These are phyloP conservation scores for Apiotrichum veenhuisii DNA, from an alignment of 1,284 basidiomycete species.

Conservation along the genomic window DNA sequence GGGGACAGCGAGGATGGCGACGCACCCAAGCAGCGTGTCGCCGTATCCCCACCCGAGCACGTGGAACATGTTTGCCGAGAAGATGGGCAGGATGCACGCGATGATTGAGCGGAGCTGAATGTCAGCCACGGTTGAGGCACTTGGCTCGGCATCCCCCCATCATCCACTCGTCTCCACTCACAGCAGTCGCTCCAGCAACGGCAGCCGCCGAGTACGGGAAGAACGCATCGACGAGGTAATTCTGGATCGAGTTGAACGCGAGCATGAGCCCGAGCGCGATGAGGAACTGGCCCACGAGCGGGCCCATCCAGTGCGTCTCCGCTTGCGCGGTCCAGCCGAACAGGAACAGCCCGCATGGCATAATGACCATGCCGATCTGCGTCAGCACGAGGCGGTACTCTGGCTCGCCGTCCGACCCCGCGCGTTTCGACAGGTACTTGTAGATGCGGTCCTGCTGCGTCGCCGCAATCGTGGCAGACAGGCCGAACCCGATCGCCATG, in stretches of 20 bases:
- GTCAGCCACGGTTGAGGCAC: no score
- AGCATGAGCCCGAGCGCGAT: constrained; percentile 46
- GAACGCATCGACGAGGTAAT: constrained; percentile 52
- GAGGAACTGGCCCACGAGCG: constrained; percentile 39
- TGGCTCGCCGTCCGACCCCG: constrained; percentile 42
- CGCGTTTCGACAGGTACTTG: constrained; percentile 31
- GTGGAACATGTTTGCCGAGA: constrained; percentile 48
- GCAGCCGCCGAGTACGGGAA: constrained; percentile 53
- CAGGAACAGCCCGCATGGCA: constrained; percentile 50
- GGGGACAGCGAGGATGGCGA: constrained; percentile 48
- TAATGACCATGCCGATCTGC: constrained; percentile 52
- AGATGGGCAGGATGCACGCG: constrained; percentile 51
- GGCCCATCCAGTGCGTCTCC: constrained; percentile 48
- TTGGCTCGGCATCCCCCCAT: no score
- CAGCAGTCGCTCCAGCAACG: constrained; percentile 46
- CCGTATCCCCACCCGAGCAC: constrained; percentile 52
- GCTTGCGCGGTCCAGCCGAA: constrained; percentile 48
- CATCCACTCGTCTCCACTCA: no score
- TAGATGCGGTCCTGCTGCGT: constrained; percentile 51
- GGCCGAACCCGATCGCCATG: constrained; percentile 49
- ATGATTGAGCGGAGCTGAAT: constrained; percentile 40
- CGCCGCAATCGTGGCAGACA: constrained; percentile 45
- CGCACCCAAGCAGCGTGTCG: constrained; percentile 45
- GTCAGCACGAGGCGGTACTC: constrained; percentile 51
- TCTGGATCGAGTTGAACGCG: constrained; percentile 50